Evolutionary conservation across 805 yeast genomes (phyloP).

Genomic region (Metschnikowia hibisci): DNA sequence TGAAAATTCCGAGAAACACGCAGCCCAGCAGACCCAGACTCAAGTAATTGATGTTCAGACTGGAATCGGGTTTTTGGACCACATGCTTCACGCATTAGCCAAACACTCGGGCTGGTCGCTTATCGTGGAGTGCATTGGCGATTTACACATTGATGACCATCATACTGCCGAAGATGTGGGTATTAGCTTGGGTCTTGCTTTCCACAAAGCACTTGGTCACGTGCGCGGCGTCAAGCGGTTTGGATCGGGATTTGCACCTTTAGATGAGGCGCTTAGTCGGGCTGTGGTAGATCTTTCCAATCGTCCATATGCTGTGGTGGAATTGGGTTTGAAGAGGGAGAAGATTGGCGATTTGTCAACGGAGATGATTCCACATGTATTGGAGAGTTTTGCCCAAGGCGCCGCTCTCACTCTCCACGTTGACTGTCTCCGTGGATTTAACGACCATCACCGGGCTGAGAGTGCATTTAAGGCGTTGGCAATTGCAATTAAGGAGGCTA

Average conservation of each 20-base stretch:
- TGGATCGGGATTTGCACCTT: constrained; percentile 90
- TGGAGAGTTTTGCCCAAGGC: constrained; percentile 90
- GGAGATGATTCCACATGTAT: constrained; percentile 97
- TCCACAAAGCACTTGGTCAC: constrained; percentile 84
- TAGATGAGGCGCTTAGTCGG: constrained; percentile 92
- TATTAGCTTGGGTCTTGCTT: constrained; percentile 85
- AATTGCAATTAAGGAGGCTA: constrained; percentile 84
- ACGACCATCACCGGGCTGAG: constrained; percentile 96
- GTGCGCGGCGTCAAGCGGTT: constrained; percentile 89
- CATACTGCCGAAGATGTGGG: constrained; percentile 96
- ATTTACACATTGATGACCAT: constrained; percentile 93
- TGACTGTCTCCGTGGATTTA: constrained; percentile 87
- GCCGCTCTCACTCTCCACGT: constrained; percentile 91
- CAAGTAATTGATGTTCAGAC: constrained; percentile 81
- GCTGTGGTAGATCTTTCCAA: constrained; percentile 96
- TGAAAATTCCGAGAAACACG: constrained; percentile 40
- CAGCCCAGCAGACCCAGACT: constrained; percentile 62
- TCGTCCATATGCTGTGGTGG: constrained; percentile 88
- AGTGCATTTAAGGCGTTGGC: constrained; percentile 96
- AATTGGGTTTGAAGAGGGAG: constrained; percentile 86
- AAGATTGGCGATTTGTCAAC: constrained; percentile 87
- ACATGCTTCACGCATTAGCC: constrained; percentile 95
- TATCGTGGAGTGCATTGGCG: constrained; percentile 86
- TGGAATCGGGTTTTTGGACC: constrained; percentile 94
- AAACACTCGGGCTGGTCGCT: constrained; percentile 97